These are phyloP conservation scores for Podaxis sp. DNA, from an alignment of 768 basidiomycete genomes.

Conservation along the genomic window DNA sequence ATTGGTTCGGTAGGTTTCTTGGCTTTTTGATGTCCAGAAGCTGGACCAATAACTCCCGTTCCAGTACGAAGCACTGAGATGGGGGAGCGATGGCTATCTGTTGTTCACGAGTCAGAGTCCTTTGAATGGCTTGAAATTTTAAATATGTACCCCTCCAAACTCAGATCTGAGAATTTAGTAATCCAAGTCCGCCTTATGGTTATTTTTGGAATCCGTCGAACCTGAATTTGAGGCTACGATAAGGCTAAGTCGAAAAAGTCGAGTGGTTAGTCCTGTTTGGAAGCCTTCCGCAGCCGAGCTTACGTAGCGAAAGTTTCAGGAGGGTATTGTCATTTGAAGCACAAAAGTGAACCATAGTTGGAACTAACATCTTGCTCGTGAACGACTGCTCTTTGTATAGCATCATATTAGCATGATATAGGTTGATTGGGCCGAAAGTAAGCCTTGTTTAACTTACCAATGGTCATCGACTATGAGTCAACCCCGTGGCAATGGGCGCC, in stretches of 20 bases:
- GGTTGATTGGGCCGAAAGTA: too few relatives aligned
- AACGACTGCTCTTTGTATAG: too few relatives aligned
- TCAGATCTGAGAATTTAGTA: not conserved
- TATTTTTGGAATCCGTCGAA: constrained; percentile 3
- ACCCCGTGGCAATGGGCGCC: too few relatives aligned
- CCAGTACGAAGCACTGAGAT: not conserved
- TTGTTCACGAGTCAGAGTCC: not conserved
- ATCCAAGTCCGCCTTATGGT: not conserved
- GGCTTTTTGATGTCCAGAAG: not conserved
- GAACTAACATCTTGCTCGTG: too few relatives aligned
- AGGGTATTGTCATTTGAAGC: not conserved
- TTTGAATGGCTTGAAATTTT: not conserved
- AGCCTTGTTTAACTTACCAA: too few relatives aligned
- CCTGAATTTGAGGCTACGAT: not conserved
- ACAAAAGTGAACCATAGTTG: too few relatives aligned
- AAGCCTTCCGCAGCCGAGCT: not conserved
- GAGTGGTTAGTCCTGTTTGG: not conserved
- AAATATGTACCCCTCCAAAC: not conserved
- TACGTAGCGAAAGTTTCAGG: not conserved
- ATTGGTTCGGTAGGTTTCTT: not conserved
- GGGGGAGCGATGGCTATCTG: not conserved
- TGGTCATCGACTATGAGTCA: too few relatives aligned
- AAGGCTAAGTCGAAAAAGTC: not conserved
- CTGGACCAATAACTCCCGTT: not conserved
- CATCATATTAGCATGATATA: too few relatives aligned